Conservation (phyloP, 257 asterid genomes). For the Leonotis leonurus region DNA sequence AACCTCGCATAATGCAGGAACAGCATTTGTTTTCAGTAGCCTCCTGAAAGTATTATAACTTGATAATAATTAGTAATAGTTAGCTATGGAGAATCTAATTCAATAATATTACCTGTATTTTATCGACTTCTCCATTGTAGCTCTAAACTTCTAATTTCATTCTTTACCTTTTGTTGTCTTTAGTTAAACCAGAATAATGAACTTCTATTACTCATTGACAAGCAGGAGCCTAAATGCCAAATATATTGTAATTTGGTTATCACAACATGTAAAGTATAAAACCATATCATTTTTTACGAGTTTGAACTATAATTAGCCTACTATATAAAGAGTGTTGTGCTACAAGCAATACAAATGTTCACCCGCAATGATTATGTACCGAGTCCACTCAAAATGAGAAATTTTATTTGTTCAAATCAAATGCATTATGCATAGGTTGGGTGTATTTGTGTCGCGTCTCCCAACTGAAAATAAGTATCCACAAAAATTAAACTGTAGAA, state of each 20-base stretch:
- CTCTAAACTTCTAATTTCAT: neutral
- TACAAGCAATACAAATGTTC: neutral
- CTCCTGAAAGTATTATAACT: neutral
- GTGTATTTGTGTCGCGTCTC: neutral
- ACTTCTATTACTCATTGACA: no score
- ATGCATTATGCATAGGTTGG: neutral
- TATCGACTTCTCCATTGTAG: neutral
- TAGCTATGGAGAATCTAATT: neutral
- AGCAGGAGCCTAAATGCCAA: neutral
- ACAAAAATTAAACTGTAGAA: neutral
- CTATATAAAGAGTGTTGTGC: neutral
- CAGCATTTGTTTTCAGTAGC: neutral
- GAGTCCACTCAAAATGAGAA: neutral
- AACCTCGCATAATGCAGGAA: neutral
- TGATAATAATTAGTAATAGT: no score
- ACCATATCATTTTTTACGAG: neutral
- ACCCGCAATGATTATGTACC: neutral
- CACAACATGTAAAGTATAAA: neutral
- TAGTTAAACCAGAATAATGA: no score
- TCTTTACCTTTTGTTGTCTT: no score
- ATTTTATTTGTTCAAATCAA: neutral
- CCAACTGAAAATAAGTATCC: neutral
- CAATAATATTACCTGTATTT: neutral
- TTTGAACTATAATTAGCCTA: neutral
- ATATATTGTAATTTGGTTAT: neutral